phyloP scores from a whole-genome alignment of 345 rosid species.

The Noccaea bulbosa region DNA sequence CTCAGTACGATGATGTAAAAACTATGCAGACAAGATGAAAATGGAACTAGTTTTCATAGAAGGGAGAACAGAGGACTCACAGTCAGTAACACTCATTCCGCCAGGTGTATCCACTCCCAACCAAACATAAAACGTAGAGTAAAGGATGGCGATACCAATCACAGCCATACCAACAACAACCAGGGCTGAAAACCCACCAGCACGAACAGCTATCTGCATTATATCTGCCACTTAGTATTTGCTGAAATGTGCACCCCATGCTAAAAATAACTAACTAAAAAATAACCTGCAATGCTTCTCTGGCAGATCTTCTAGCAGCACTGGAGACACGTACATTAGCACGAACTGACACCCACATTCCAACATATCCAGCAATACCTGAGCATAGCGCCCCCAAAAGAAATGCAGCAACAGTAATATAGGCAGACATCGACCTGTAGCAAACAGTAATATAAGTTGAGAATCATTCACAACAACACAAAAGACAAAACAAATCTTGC shows the following conservation, averaged over 20 bases:
- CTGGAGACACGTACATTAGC: constrained; percentile 99
- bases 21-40: constrained; percentile 19
- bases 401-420: constrained; percentile 90
- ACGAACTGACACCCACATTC: constrained; percentile 99
- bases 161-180: constrained; percentile 99
- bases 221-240: constrained; percentile 42
- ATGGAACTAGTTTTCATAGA: not conserved
- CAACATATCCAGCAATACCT: constrained; percentile 94
- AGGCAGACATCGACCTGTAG: constrained; percentile 80
- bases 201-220: constrained; percentile 88
- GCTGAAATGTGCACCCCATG: constrained; percentile 1
- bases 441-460: constrained; percentile 34
- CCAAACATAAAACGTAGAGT: constrained; percentile 90
- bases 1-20: constrained; percentile 3
- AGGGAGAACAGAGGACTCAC: constrained; percentile 57
- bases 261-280: constrained; percentile 36
- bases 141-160: constrained; percentile 91
- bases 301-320: constrained; percentile 98
- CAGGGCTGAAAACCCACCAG: constrained; percentile 97
- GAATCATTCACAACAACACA: constrained; percentile 29
- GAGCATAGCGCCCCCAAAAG: constrained; percentile 95
- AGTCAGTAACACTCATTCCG: constrained; percentile 84
- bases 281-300: constrained; percentile 98
- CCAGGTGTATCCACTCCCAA: constrained; percentile 87
- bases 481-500: constrained; percentile 16